Evolutionary conservation across 1,284 basidiomycete genomes (phyloP), one percentile per base, ranked within the genome.

Genomic region (Fomitopsis betulina): DNA sequence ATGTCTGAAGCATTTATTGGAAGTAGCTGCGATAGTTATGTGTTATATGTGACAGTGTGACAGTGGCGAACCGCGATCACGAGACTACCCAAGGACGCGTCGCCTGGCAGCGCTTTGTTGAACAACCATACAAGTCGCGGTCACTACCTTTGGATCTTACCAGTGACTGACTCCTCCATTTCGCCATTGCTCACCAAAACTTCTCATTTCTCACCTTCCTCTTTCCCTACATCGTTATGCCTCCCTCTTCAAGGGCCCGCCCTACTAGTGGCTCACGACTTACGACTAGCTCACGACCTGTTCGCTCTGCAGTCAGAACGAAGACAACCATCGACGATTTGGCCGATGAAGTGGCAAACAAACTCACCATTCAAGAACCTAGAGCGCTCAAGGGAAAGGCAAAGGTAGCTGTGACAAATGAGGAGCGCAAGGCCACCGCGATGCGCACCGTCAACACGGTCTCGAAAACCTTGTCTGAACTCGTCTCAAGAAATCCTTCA

Each of bases 401-500:
- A 6, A 67, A 62, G 53, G 60, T 50, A 53, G 49, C 33, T 21
- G 1, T 17, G 6, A 15, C 64, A 3, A 45, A 59, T 0, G 68
- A 71, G 47, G 71, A 73, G 13, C 60, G 59, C 23, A 66, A 67
- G 35, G 60, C 64, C 0, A 58, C 63, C 25, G 77, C 79, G 1
- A 90, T 90, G 87, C 79, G 79, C 27, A 70, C 75, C 1, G 79
- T 90, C 9, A 92, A 91, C 60, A 57, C 75, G 0, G 78, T 82
- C 0, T 82, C 86, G 5, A 86, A 87, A 62, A 72, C 71, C 0
- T 70, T 93, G 5, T 80, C 83, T 2, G 62, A 65, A 1, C 59
- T 81, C 12, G 68, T 81, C 5, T n/a, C 49, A 21, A 30, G 49
- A 12, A n/a, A 17, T 19, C 12, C 35, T 81, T 86, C 58, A 84